A percentile compares a stretch with the other conserved stretches of the same genome.
These are phyloP conservation scores for Crithidia thermophila DNA, from an alignment of 208 protist species.

Conservation along the genomic window DNA sequence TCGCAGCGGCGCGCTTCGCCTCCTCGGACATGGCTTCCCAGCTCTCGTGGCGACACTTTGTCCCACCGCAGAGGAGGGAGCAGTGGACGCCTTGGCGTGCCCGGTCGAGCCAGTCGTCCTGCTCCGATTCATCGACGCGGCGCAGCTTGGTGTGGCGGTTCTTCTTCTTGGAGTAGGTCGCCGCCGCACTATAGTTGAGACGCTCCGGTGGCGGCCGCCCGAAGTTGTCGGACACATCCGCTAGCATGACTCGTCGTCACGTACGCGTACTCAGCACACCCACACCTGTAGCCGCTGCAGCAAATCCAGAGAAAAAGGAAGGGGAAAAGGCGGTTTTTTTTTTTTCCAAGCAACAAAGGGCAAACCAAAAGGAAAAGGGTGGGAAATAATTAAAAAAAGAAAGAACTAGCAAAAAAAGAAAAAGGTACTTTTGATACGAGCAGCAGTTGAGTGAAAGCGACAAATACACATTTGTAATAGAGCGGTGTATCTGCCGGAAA, in stretches of 20 bases:
- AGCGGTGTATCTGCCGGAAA: not conserved
- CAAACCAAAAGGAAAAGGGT: not conserved
- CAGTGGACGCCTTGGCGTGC: constrained; percentile 79
- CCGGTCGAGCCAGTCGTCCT: constrained; percentile 75
- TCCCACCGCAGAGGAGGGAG: constrained; percentile 80
- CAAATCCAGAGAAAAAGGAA: not conserved
- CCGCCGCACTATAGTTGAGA: constrained; percentile 4
- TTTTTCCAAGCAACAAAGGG: no score
- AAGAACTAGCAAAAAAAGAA: not conserved
- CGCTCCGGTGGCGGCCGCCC: constrained; percentile 47
- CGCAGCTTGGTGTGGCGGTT: constrained; percentile 39
- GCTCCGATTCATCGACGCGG: constrained; percentile 72
- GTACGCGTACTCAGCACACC: no score
- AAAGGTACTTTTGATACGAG: not conserved
- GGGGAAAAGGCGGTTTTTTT: not conserved
- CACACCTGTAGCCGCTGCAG: no score
- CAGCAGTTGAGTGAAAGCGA: not conserved
- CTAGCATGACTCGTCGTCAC: constrained; percentile 28
- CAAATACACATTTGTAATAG: no score
- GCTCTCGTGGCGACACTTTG: constrained; percentile 81
- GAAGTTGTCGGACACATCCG: constrained; percentile 38
- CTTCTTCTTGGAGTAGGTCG: constrained; percentile 33
- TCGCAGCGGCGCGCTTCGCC: constrained; percentile 60
- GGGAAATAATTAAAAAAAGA: not conserved
- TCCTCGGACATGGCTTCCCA: constrained; percentile 64